phyloP scores from a whole-genome alignment of 1,284 basidiomycete genomes.

The Trichosporon inkin region DNA sequence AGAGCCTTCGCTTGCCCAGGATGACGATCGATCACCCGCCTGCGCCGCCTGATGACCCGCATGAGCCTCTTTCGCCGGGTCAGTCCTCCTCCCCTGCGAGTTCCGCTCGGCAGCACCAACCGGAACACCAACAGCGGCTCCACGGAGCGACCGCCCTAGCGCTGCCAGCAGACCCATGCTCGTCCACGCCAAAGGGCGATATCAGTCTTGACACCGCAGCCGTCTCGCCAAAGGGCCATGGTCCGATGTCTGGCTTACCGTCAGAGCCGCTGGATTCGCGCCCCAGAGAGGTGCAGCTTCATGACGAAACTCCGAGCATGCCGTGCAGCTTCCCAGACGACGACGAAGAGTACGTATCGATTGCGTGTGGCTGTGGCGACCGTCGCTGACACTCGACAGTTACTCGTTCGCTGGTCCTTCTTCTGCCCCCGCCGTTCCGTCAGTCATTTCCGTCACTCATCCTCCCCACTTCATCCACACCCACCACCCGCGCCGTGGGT shows the following conservation, averaged over 20 bases:
- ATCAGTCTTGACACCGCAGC: not conserved
- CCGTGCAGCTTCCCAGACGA: conserved; percentile 3
- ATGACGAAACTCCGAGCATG: not conserved
- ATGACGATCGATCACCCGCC: conserved; percentile 7
- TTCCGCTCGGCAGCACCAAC: not conserved
- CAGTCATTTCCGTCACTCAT: conserved; percentile 42
- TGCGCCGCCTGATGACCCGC: not conserved
- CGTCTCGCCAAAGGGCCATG: not conserved
- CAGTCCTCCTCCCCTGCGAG: not conserved
- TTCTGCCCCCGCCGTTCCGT: conserved; percentile 45
- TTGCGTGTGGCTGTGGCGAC: not conserved
- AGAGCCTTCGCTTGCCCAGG: conserved; percentile 2
- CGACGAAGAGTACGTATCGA: not conserved
- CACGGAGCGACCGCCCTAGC: not conserved
- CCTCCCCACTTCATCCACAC: conserved; percentile 50
- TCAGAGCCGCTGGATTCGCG: not conserved
- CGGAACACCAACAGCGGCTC: not conserved
- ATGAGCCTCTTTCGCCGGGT: not conserved
- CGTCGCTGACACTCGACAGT: not conserved
- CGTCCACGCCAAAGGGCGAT: not conserved
- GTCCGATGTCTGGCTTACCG: conserved; percentile 4
- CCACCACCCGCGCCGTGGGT: conserved; percentile 48
- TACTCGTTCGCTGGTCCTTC: conserved; percentile 30
- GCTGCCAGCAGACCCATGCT: not conserved
- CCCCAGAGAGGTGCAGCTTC: not conserved